These are phyloP conservation scores for Aspergillus tanneri DNA, from an alignment of 2,329 filamentous ascomycete genomes.

Conservation along the genomic window DNA sequence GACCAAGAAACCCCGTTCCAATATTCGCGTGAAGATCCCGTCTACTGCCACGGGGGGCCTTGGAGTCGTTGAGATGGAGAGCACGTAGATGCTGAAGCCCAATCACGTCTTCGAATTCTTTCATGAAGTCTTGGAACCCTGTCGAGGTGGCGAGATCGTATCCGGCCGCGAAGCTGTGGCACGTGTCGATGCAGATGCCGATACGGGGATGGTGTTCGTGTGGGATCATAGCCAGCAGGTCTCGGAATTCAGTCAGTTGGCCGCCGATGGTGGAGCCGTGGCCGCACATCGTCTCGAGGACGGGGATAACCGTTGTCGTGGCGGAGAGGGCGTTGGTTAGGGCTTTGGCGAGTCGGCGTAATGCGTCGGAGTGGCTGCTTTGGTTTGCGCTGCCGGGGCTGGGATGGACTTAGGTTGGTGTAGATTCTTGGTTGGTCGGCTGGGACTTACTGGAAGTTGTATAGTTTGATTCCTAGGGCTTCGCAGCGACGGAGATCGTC, in stretches of 20 bases:
- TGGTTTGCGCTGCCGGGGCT: slow-evolving; percentile 76
- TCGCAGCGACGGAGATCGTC: slow-evolving; percentile 88
- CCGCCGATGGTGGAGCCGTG: slow-evolving; percentile 83
- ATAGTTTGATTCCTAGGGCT: slow-evolving; percentile 79
- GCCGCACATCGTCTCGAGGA: slow-evolving; percentile 95
- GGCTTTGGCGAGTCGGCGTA: slow-evolving; percentile 74
- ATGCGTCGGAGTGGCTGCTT: slow-evolving; percentile 65
- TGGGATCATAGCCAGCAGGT: slow-evolving; percentile 73
- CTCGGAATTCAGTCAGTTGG: slow-evolving; percentile 79
- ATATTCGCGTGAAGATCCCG: slow-evolving; percentile 95
- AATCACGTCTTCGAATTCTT: slow-evolving; percentile 73
- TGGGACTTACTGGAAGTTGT: slow-evolving; percentile 77
- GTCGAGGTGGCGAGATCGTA: slow-evolving; percentile 80
- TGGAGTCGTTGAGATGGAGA: slow-evolving; percentile 92
- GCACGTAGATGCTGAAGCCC: slow-evolving; percentile 78
- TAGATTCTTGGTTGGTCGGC: neutral
- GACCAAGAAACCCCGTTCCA: slow-evolving; percentile 86
- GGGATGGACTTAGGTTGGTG: slow-evolving; percentile 10
- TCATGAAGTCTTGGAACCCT: slow-evolving; percentile 70
- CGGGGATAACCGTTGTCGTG: slow-evolving; percentile 72
- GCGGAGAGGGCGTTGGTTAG: slow-evolving; percentile 79
- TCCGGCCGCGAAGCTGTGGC: slow-evolving; percentile 90
- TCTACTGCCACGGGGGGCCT: slow-evolving; percentile 77
- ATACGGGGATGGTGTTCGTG: slow-evolving; percentile 76
- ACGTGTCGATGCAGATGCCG: slow-evolving; percentile 94